Conservation (phyloP, 176 grass and related monocot genomes). For the Pontederia paniculata region DNA sequence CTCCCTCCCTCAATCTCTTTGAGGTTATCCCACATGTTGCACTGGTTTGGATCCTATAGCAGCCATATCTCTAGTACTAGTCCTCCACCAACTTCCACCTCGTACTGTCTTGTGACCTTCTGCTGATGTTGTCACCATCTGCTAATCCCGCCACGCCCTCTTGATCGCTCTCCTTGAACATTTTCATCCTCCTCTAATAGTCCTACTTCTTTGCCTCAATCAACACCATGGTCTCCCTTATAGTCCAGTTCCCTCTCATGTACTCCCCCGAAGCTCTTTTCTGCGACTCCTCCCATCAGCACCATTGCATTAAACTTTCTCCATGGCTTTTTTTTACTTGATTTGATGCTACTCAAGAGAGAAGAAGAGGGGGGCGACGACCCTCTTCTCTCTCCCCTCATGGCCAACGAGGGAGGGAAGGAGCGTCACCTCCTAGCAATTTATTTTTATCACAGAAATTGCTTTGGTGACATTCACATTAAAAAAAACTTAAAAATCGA, state of each 20-base stretch:
- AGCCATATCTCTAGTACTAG: conserved; percentile 16
- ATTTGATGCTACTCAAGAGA: too few species aligned
- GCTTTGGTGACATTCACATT: too few species aligned
- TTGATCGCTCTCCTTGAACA: not conserved
- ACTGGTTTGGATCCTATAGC: conserved; percentile 23
- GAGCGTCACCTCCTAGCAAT: too few species aligned
- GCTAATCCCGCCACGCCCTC: not conserved
- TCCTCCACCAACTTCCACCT: conserved; percentile 28
- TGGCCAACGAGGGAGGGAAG: too few species aligned
- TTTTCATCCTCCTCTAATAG: conserved; percentile 13
- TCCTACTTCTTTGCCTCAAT: conserved; percentile 25
- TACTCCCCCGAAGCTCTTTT: conserved; percentile 10
- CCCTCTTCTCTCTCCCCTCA: too few species aligned
- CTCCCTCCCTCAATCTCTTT: conserved; percentile 21
- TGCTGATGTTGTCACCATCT: not conserved
- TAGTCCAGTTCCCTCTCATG: conserved; percentile 20
- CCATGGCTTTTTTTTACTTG: not conserved
- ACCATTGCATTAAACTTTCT: not conserved
- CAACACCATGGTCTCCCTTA: conserved; percentile 19
- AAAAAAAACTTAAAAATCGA: too few species aligned
- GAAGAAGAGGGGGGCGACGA: too few species aligned
- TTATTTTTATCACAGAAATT: too few species aligned
- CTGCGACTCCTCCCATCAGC: not conserved
- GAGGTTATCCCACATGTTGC: conserved; percentile 28
- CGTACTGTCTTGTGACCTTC: conserved; percentile 14